Base-by-base conservation (phyloP, 139 green algal species). In the Desmodesmus armatus region DNA sequence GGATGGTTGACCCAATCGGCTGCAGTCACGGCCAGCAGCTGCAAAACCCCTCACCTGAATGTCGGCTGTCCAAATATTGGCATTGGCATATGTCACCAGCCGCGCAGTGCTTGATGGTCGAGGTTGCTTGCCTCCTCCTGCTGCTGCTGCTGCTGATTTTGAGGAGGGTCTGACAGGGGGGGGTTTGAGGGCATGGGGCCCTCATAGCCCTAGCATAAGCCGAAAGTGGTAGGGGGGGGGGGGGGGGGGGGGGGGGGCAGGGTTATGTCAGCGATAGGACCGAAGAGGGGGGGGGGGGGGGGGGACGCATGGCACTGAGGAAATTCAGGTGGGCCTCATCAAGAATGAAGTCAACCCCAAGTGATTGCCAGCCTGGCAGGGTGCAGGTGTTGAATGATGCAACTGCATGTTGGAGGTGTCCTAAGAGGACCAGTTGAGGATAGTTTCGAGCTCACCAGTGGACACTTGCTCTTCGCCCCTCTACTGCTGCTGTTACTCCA, bases 201-300 rank as follows among this genome's bases (percentile, higher is more conserved):
- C 29, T 82, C 76, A 44, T 72, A 82, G n/a, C 76, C 76, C 76
- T 82, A 37, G 21, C n/a, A n/a, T n/a, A n/a, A n/a, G n/a, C n/a
- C n/a, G n/a, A n/a, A n/a, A n/a, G n/a, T n/a, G n/a, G n/a, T n/a
- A n/a, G n/a, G n/a, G n/a, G n/a, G n/a, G n/a, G n/a, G n/a, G n/a
- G n/a, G n/a, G n/a, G n/a, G n/a, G n/a, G n/a, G n/a, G n/a, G n/a
- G n/a, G n/a, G n/a, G n/a, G n/a, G n/a, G n/a, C n/a, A n/a, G n/a
- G n/a, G n/a, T n/a, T n/a, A n/a, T n/a, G n/a, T n/a, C n/a, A n/a
- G n/a, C n/a, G n/a, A n/a, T n/a, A n/a, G n/a, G n/a, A n/a, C n/a
- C n/a, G n/a, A n/a, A n/a, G n/a, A n/a, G n/a, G n/a, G n/a, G n/a
- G n/a, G n/a, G n/a, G n/a, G n/a, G n/a, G n/a, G n/a, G n/a, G n/a